Evolutionary conservation across 192 early-diverging fungal species (phyloP), one percentile per base, ranked within the genome.

Genomic region (Backusella psychrophila): DNA sequence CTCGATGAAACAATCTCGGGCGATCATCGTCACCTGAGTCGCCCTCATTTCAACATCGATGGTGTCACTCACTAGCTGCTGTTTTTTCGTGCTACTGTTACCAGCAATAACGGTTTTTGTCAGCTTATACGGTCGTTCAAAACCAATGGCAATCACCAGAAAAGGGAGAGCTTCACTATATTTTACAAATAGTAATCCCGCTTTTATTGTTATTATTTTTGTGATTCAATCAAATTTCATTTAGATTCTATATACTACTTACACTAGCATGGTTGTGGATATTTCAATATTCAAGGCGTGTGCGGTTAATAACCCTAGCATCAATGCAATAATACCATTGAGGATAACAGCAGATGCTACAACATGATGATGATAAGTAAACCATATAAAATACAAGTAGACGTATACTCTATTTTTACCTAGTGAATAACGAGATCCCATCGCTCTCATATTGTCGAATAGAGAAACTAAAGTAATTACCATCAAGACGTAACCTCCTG

Each of bases 141-240:
- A 96, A 6, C 95, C 95, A 36, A 98, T 90, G 42, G 93, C 94
- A 72, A 96, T 91, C 41, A 94, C 91, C 65, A 97, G 88, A 84
- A 97, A 96, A 6, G 96, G 96, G 74, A 96, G 86, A 6, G 95
- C 94, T 83, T 98, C 95, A 67, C 90, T 85, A 71, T 79, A 49
- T n/a, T 49, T 7, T 49, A 5, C 38, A 21, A 41, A 26, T 59
- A 67, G 17, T 42, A 63, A 56, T 56, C 21, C 56, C 56, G 56
- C 56, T 29, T 63, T 63, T 63, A 63, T 63, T 63, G 11, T 26
- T 63, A 56, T 63, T 63, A 23, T 44, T 41, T 53, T 63, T 63
- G 23, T 63, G 56, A 63, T 26, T 21, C n/a, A 26, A 26, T 21
- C 8, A 21, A 6, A 21, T 56, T 56, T 23, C 21, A 21, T 23